Base-by-base conservation (phyloP, 2,329 filamentous ascomycete genomes). In the Pseudogymnoascus verrucosus region DNA sequence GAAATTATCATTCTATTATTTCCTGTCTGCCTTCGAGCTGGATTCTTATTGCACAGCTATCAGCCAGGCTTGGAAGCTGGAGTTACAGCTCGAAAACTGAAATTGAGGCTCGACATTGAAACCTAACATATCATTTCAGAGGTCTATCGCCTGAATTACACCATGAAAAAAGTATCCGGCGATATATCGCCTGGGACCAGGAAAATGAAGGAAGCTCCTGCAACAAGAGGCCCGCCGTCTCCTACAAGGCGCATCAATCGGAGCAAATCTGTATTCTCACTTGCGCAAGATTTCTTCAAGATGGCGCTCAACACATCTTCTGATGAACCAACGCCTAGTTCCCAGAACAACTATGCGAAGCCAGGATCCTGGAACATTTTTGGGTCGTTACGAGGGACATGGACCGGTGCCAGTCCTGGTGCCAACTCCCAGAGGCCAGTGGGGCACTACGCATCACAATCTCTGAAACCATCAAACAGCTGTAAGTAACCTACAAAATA, bases 201-300 rank as follows among this genome's bases (percentile, higher is more conserved):
- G 51, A 57, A 19, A 57, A 57, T 57, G 51, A 36, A 36, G 16
- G 51, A 57, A 34, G 11, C 51, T 36, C 51, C 28, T 36, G 51
- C 28, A 34, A 21, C 51, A 14, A 57, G 26, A 12, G 28, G n/a
- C 28, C 51, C 51, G n/a, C 28, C 51, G 16, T 36, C 51, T 36
- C 51, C 28, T 6, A 7, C 16, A n/a, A 57, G 51, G 51, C 51
- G 36, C 26, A 36, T 61, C 19, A 61, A 61, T 26, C 19, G 59
- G 21, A 61, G 59, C 34, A 61, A 40, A 26, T 61, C 59, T 28
- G 39, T 61, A 61, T 61, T 61, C 39, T 61, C 59, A 40, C 59
- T 61, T 16, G 59, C 59, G 59, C 59, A 61, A 31, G 59, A 61
- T 61, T 61, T 61, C 19, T 40, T 61, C n/a, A 61, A 61, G 34